Base-by-base conservation (phyloP, 2,329 filamentous ascomycete genomes). In the Diaporthe velutina region DNA sequence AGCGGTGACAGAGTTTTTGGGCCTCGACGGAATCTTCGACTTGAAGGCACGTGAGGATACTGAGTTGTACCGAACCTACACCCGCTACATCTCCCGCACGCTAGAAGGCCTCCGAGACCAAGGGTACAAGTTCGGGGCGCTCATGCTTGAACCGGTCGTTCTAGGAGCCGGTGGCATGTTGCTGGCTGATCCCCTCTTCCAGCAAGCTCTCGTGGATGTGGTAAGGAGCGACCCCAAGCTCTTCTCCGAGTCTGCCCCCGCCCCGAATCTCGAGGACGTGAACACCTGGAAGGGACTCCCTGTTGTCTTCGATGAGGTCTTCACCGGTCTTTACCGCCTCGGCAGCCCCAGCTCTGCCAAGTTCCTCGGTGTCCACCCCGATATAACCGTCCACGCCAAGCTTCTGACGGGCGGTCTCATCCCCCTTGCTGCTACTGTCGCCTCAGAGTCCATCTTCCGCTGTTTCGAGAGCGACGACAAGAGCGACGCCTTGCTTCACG, bases 161-260 rank as follows among this genome's bases (percentile, higher is more conserved):
- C 88, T 97, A 2, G 95, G 95, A 22, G 95, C 95, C 0, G 95
- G 94, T 0, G 95, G 95, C 58, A 97, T 97, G 95, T 84, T 93
- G 1, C 91, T 97, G 77, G 93, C 92, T 4, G 95, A 97, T 78
- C 95, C 95, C 1, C 88, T 97, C 2, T 97, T 96, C 86, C 95
- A 97, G 81, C 88, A 90, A 28, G 89, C 89, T 1, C 88, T 97
- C 13, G 90, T 93, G 73, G 87, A 91, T 28, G 88, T 93, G 1
- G 90, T 95, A 66, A 92, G 94, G 50, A 81, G 84, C 4, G 90
- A 88, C 10, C 84, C 90, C 0, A 80, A 89, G 19, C 83, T 93
- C 7, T 93, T 94, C 78, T 64, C 70, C 7, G 19, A n/a, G 22
- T 61, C 70, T 13, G 15, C n/a, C 40, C 9, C 57, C 22, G 82